Base-by-base conservation (phyloP, 2,329 filamentous ascomycete species). In the Claviceps humidiphila region DNA sequence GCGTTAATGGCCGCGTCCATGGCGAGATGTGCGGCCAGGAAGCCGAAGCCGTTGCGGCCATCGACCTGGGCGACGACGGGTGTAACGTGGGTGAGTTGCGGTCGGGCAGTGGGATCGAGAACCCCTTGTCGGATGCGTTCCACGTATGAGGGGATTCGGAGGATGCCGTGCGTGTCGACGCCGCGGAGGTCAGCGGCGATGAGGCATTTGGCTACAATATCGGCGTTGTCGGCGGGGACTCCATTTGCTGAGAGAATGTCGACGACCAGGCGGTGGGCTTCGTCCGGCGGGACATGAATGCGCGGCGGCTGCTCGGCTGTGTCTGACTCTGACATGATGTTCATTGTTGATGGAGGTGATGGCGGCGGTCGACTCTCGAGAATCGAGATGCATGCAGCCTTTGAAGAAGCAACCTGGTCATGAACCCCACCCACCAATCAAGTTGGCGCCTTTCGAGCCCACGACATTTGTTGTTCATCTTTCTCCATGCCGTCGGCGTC, bases 141-240 rank as follows among this genome's bases (percentile, higher is more conserved):
- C 71, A 90, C 79, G 70, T 91, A 91, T 0, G 82, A 87, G 1
- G 86, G 85, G 42, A 91, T 81, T 5, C 87, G 80, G 64, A 87
- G 88, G 64, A 86, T 80, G 55, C 70, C 87, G 63, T 91, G 87
- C 0, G 85, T 88, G 62, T 91, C 87, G 26, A 90, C 82, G 49
- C 86, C 87, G 42, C 87, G 81, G 1, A 91, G 76, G 59, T 91
- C 87, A 13, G 87, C 87, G 39, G 80, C 78, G 1, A 90, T 75
- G 1, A 91, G 78, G 56, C 82, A 85, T 55, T 71, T 68, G n/a
- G 85, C 81, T 13, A 89, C 69, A 39, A 81, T 79, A 4, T 67
- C 57, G 16, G 87, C 84, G 57, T 86, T 77, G 2, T 72, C 63
- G 0, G 65, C 52, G 0, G 81, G 67, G 0, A 87, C 82, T 2